These are phyloP conservation scores for Colletotrichum lini DNA, from an alignment of 2,329 filamentous ascomycete species.

Conservation along the genomic window DNA sequence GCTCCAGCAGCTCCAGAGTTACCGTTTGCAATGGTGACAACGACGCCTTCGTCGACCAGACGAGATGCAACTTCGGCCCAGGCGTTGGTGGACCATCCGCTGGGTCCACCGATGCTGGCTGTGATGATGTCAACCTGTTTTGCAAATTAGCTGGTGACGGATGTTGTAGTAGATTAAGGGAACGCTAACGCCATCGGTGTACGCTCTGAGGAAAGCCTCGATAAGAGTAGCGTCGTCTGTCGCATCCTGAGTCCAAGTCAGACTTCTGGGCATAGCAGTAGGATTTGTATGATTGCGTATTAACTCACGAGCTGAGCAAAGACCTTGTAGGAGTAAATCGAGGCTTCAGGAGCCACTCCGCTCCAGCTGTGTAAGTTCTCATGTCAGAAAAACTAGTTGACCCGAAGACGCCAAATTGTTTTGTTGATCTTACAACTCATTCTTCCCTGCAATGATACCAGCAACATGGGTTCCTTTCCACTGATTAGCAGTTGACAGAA, in stretches of 20 bases:
- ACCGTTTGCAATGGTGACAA: slow-evolving; percentile 66
- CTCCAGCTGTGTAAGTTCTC: slow-evolving; percentile 36
- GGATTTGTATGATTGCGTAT: background rate
- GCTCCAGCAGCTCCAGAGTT: slow-evolving; percentile 65
- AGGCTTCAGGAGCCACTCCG: slow-evolving; percentile 50
- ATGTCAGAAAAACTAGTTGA: slow-evolving; percentile 9
- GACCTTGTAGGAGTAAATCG: slow-evolving; percentile 49
- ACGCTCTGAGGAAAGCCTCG: slow-evolving; percentile 53
- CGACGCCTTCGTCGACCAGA: slow-evolving; percentile 61
- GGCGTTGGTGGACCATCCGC: slow-evolving; percentile 55
- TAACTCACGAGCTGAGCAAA: slow-evolving; percentile 43
- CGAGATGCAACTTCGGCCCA: slow-evolving; percentile 57
- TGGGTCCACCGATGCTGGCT: slow-evolving; percentile 55
- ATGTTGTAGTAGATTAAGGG: accelerated
- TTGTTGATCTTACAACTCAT: slow-evolving; percentile 37
- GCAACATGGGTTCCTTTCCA: slow-evolving; percentile 50
- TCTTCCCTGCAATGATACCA: slow-evolving; percentile 50
- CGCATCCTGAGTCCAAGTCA: slow-evolving; percentile 35
- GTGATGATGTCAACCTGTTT: slow-evolving; percentile 56
- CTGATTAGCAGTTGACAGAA: background rate
- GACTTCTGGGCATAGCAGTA: background rate
- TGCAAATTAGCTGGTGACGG: background rate
- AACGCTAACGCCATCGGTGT: slow-evolving; percentile 49
- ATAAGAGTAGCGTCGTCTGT: slow-evolving; percentile 56
- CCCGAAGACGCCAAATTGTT: background rate